Percentiles rank a stretch among this genome's conserved stretches.
Evolutionary conservation across 768 basidiomycete species (phyloP).

Genomic region (Boletus bicolor): DNA sequence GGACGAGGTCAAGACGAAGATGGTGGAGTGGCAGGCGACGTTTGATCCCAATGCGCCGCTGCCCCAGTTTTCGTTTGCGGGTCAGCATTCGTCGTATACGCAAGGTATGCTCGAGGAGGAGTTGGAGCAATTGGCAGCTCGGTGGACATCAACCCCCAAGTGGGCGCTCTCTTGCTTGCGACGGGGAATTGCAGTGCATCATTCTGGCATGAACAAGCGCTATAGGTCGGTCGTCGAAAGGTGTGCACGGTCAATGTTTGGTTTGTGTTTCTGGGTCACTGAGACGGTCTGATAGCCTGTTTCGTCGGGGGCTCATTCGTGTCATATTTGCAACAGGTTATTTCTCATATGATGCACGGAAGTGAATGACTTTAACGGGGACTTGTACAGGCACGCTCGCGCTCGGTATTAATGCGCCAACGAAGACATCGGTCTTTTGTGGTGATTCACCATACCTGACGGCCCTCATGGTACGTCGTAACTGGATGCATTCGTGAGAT

Average conservation of each 20-base stretch:
- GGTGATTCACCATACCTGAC: constrained; percentile 61
- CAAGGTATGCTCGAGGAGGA: constrained; percentile 49
- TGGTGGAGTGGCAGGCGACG: constrained; percentile 44
- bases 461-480: constrained; percentile 50
- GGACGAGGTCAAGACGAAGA: constrained; percentile 24
- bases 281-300: constrained; percentile 32
- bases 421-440: constrained; percentile 62
- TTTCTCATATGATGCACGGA: not conserved
- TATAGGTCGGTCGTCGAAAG: constrained; percentile 60
- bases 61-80: constrained; percentile 59
- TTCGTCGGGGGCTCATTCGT: constrained; percentile 58
- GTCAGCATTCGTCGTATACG: constrained; percentile 40
- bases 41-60: constrained; percentile 60
- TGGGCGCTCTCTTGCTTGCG: constrained; percentile 49
- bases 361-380: not conserved
- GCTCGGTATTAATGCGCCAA: constrained; percentile 72
- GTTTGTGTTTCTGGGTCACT: not conserved
- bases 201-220: constrained; percentile 62
- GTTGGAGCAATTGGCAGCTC: constrained; percentile 33
- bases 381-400: constrained; percentile 55
- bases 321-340: constrained; percentile 66
- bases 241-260: constrained; percentile 27
- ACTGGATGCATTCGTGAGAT: not conserved
- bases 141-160: constrained; percentile 32
- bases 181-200: constrained; percentile 68